Conservation (phyloP, 192 early-diverging fungal species). For the Geranomyces michiganensis region DNA sequence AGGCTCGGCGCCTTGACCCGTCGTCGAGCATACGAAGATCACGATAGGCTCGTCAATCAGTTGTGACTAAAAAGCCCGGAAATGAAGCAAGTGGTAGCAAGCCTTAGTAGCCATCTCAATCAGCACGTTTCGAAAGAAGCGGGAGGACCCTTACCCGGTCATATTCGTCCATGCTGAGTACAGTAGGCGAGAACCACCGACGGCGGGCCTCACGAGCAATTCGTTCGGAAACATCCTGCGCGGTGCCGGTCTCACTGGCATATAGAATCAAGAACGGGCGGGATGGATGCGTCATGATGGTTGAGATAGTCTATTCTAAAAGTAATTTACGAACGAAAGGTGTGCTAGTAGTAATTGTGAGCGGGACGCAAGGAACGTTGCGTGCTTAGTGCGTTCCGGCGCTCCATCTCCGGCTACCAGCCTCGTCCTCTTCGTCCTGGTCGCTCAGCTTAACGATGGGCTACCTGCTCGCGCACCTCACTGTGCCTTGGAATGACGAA, state of each 20-base stretch:
- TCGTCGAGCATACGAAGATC: conserved; percentile 90
- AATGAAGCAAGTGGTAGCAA: too few species aligned
- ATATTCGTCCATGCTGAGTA: conserved; percentile 79
- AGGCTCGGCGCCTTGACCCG: conserved; percentile 91
- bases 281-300: background rate
- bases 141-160: conserved; percentile 52
- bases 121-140: background rate
- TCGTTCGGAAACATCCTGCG: conserved; percentile 85
- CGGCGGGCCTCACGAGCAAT: conserved; percentile 78
- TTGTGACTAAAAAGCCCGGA: conserved; percentile 43
- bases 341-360: too few species aligned
- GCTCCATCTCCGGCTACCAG: too few species aligned
- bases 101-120: too few species aligned
- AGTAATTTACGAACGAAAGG: too few species aligned
- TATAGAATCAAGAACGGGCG: conserved; percentile 74
- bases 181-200: conserved; percentile 64
- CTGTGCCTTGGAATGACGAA: background rate
- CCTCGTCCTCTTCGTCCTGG: too few species aligned
- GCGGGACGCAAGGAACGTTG: too few species aligned
- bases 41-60: conserved; percentile 62
- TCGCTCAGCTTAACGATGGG: too few species aligned
- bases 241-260: conserved; percentile 91
- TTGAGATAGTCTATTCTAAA: too few species aligned
- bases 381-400: too few species aligned
- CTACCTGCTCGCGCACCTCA: background rate